Percentiles rank a stretch among this genome's conserved stretches.
Conservation (phyloP, 2,329 filamentous ascomycete genomes). For the Neocucurbitaria cava region DNA sequence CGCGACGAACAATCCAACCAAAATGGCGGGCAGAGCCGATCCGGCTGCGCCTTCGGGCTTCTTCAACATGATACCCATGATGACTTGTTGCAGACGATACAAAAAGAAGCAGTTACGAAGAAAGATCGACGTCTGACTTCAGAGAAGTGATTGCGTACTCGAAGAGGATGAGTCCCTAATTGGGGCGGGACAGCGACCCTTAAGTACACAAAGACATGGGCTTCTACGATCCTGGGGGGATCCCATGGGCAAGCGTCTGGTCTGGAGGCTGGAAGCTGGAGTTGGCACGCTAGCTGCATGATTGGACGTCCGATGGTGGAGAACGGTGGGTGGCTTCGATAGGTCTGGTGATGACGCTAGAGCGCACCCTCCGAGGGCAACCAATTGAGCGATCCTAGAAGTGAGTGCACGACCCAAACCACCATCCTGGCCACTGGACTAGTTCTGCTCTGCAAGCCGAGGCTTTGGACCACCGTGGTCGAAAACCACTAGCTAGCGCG, state of each 20-base stretch:
- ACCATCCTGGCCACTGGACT: constrained; percentile 2
- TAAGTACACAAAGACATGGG: constrained; percentile 30
- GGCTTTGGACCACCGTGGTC: background rate
- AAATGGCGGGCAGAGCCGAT: constrained; percentile 47
- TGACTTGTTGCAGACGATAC: constrained; percentile 13
- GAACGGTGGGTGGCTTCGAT: constrained; percentile 7
- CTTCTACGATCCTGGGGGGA: constrained; percentile 21
- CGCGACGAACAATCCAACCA: constrained; percentile 54
- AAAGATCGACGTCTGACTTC: constrained; percentile 5
- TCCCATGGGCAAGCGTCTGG: constrained; percentile 30
- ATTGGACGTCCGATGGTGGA: constrained; percentile 26
- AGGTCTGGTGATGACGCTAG: constrained; percentile 20
- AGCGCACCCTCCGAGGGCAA: constrained; percentile 23
- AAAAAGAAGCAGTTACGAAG: constrained; percentile 9
- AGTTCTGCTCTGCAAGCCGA: background rate
- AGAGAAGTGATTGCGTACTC: constrained; percentile 7
- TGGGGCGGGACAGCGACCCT: constrained; percentile 15
- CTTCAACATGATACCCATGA: constrained; percentile 55
- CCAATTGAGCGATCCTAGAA: constrained; percentile 12
- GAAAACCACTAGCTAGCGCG: background rate
- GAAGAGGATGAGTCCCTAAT: constrained; percentile 9
- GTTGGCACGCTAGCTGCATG: constrained; percentile 19
- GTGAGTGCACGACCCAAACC: constrained; percentile 9
- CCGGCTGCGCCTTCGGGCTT: constrained; percentile 79
- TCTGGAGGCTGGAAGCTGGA: constrained; percentile 32